A percentile compares a stretch with the other conserved stretches of the same genome.
Conservation (phyloP, 495 filamentous ascomycete genomes). For the Thermothielavioides terrestris region DNA sequence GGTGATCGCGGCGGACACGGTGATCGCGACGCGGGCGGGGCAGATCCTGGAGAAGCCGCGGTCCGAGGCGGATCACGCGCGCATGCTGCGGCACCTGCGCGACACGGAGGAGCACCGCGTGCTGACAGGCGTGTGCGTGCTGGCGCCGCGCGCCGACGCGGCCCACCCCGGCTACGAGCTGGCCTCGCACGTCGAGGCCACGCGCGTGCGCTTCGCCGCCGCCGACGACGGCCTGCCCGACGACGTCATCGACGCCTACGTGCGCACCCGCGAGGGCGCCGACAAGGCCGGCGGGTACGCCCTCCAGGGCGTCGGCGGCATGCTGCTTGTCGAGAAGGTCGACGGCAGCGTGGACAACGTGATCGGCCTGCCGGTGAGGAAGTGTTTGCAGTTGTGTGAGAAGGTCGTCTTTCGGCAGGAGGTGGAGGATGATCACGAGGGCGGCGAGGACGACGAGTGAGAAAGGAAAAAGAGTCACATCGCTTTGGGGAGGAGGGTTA, state of each 20-base stretch:
- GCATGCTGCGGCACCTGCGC: slow-evolving; percentile 71
- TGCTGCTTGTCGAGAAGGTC: slow-evolving; percentile 75
- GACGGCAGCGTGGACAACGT: slow-evolving; percentile 93
- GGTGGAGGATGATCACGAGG: slow-evolving; percentile 33
- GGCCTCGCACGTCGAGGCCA: slow-evolving; percentile 78
- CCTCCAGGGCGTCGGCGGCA: slow-evolving; percentile 75
- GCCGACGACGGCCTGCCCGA: slow-evolving; percentile 67
- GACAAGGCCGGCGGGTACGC: slow-evolving; percentile 98
- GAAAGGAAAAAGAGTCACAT: not conserved
- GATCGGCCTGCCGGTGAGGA: slow-evolving; percentile 80
- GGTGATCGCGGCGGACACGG: slow-evolving; percentile 84
- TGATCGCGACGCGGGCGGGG: slow-evolving; percentile 70
- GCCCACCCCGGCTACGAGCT: slow-evolving; percentile 76
- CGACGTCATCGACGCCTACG: slow-evolving; percentile 66
- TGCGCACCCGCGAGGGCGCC: slow-evolving; percentile 80
- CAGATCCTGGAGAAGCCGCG: slow-evolving; percentile 83
- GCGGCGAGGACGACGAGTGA: slow-evolving; percentile 18
- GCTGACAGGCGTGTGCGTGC: slow-evolving; percentile 70
- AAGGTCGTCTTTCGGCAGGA: slow-evolving; percentile 56
- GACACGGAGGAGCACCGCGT: slow-evolving; percentile 66
- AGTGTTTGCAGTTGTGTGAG: slow-evolving; percentile 75
- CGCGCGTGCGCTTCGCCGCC: slow-evolving; percentile 63
- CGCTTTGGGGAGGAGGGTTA: not conserved
- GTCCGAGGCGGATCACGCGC: slow-evolving; percentile 66
- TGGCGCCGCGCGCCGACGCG: slow-evolving; percentile 70